phyloP scores from a whole-genome alignment of 208 protist species.

The Trichomonas gallinae region DNA sequence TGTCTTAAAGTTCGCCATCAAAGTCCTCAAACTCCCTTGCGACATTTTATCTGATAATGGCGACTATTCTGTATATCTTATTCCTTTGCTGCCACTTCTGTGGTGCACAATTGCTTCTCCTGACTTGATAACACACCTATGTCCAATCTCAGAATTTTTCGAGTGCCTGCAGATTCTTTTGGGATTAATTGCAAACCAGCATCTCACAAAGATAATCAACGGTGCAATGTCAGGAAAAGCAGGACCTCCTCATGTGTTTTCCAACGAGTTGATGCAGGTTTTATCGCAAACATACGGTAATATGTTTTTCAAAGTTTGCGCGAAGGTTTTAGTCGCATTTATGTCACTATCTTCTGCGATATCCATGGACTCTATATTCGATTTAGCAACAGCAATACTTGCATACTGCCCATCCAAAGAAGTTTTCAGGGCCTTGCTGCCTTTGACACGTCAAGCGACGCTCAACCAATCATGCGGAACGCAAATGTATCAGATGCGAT shows the following conservation, averaged over 20 bases:
- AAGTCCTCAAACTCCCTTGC: not conserved
- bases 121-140: not conserved
- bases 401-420: not conserved
- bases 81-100: not conserved
- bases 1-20: not conserved
- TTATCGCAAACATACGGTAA: not conserved
- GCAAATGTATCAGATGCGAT: not conserved
- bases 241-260: not conserved
- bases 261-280: not conserved
- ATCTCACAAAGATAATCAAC: not conserved
- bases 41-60: not conserved
- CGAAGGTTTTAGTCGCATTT: not conserved
- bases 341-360: not conserved
- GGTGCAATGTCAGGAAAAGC: not conserved
- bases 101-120: not conserved
- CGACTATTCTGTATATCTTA: not conserved
- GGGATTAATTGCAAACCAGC: not conserved
- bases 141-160: not conserved
- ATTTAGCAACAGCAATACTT: not conserved
- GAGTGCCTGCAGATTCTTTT: not conserved
- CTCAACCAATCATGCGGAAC: not conserved
- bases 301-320: not conserved
- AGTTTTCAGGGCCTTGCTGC: not conserved
- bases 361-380: not conserved
- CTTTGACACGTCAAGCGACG: not conserved